phyloP scores from a whole-genome alignment of 2,329 filamentous ascomycete genomes.

The Parastagonospora nodorum region DNA sequence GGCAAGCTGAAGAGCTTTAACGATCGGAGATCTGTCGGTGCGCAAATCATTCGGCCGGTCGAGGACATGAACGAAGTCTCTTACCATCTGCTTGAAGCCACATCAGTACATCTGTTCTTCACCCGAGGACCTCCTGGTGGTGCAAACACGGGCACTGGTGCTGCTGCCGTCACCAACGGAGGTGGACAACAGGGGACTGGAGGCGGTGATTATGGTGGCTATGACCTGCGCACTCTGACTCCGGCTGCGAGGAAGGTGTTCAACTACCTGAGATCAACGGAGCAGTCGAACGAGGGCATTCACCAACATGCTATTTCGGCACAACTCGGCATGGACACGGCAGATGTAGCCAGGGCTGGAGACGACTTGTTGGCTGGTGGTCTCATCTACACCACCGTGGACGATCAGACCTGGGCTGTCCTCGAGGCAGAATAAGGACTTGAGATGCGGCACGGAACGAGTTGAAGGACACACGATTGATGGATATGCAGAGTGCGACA shows the following conservation, averaged over 20 bases:
- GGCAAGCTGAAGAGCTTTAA: conserved; percentile 84
- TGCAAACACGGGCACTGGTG: conserved; percentile 45
- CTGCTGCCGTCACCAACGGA: conserved; percentile 35
- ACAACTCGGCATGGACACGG: conserved; percentile 66
- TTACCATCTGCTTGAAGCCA: conserved; percentile 89
- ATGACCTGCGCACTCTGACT: conserved; percentile 43
- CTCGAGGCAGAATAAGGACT: conserved; percentile 60
- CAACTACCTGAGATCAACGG: conserved; percentile 67
- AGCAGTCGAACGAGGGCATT: conserved; percentile 80
- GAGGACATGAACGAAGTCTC: conserved; percentile 89
- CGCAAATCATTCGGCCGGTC: conserved; percentile 79
- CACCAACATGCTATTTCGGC: conserved; percentile 78
- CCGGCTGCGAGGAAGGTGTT: conserved; percentile 73
- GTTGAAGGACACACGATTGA: background rate
- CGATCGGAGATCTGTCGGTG: conserved; percentile 79
- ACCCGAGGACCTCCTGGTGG: conserved; percentile 69
- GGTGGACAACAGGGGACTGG: conserved; percentile 24
- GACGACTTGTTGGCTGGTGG: conserved; percentile 78
- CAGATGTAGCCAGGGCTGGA: conserved; percentile 75
- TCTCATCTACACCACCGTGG: conserved; percentile 85
- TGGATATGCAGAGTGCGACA: background rate
- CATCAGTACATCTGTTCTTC: conserved; percentile 84
- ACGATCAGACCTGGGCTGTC: conserved; percentile 90
- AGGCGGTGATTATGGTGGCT: conserved; percentile 41
- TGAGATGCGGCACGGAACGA: background rate